These are phyloP conservation scores for Stentor roeselii DNA, from an alignment of 73 alveolate species.

Conservation along the genomic window DNA sequence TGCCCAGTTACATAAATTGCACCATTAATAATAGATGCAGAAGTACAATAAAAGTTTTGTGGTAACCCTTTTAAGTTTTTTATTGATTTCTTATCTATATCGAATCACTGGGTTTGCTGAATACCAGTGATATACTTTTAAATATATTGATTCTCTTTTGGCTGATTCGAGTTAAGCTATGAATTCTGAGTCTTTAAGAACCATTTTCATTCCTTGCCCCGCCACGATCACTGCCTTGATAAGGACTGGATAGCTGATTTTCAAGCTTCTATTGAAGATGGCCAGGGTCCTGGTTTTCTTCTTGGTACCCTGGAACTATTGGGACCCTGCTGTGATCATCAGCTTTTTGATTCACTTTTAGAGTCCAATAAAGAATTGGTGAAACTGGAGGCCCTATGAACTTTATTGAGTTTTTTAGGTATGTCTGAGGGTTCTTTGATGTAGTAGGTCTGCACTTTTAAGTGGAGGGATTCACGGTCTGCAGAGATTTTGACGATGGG, in stretches of 20 bases:
- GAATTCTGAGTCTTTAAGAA: constrained; percentile 59
- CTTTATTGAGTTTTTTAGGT: constrained; percentile 47
- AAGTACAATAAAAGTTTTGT: too few relatives aligned
- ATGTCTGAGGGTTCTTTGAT: constrained; percentile 77
- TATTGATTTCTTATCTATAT: too few relatives aligned
- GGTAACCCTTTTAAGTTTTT: too few relatives aligned
- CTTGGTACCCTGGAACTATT: constrained; percentile 62
- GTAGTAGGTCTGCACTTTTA: constrained; percentile 77
- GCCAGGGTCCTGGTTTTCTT: constrained; percentile 43
- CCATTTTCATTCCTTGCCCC: constrained; percentile 90
- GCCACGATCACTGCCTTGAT: constrained; percentile 91
- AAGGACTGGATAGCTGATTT: constrained; percentile 86
- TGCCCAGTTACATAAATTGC: too few relatives aligned
- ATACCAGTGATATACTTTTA: constrained; percentile 82
- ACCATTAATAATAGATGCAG: too few relatives aligned
- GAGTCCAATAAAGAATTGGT: constrained; percentile 61
- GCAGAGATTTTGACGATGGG: constrained; percentile 90
- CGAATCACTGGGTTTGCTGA: too few relatives aligned
- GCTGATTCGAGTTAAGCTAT: constrained; percentile 70
- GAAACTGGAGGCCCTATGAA: constrained; percentile 68
- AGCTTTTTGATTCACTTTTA: constrained; percentile 66
- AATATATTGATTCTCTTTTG: constrained; percentile 71
- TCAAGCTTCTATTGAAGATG: constrained; percentile 51
- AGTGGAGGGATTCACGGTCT: constrained; percentile 80
- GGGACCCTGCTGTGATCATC: constrained; percentile 61